Evolutionary conservation across 2,329 filamentous ascomycete species (phyloP).

Genomic region (Colletotrichum zoysiae): DNA sequence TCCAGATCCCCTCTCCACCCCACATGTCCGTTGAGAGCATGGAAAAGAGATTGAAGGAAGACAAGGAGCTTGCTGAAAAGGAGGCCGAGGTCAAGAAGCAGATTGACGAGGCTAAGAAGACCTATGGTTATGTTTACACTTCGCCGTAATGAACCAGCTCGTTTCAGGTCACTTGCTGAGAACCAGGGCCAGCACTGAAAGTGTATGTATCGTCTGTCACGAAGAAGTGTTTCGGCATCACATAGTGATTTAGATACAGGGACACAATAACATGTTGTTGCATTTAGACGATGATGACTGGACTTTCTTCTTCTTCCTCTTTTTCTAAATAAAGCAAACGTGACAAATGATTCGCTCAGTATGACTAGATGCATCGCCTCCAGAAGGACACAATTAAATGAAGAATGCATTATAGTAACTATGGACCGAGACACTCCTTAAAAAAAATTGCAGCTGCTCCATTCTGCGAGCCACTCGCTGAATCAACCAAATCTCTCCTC

Average conservation of each 20-base stretch:
- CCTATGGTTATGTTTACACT: conserved; percentile 53
- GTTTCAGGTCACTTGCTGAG: too few species aligned
- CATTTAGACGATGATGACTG: neutral
- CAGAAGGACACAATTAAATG: neutral
- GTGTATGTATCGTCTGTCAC: neutral
- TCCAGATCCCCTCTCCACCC: conserved; percentile 67
- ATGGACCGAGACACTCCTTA: neutral
- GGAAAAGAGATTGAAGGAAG: conserved; percentile 54
- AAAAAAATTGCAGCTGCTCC: neutral
- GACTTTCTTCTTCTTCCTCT: too few species aligned
- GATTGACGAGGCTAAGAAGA: conserved; percentile 47
- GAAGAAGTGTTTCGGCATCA: neutral
- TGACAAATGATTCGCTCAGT: neutral
- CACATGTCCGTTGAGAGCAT: conserved; percentile 56
- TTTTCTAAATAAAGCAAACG: neutral
- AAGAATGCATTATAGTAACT: neutral
- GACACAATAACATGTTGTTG: neutral
- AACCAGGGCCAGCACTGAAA: neutral
- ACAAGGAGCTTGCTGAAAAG: conserved; percentile 62
- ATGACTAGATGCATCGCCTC: neutral
- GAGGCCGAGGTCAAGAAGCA: conserved; percentile 51
- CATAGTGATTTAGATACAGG: rapidly evolving
- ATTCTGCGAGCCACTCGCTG: neutral
- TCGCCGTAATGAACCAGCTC: conserved; percentile 37
- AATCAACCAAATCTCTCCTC: neutral